Evolutionary conservation across 108 stramenopile species (phyloP), one percentile per base, ranked within the genome.

Genomic region (Poteriospumella lacustris): DNA sequence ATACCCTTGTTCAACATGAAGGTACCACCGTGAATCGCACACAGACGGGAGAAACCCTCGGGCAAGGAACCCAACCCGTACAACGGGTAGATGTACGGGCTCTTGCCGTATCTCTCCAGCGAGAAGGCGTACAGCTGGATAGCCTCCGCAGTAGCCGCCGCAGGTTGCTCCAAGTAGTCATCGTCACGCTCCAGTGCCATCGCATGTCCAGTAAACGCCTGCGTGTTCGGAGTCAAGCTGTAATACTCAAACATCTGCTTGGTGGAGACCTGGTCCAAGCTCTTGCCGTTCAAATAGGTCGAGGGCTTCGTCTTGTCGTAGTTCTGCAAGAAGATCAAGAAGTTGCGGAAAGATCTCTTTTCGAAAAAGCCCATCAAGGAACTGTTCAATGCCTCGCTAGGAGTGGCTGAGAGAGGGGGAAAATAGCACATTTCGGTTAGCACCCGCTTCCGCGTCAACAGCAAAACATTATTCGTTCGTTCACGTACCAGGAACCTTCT

Each of bases 1-100:
- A 99, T 90, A 76, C 95, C 94, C 58, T 90, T 92, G 81, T 96
- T 93, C 56, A 99, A 91, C 96, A 99, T 99, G 86, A 99, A 97
- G 58, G 96, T 96, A 80, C 96, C 96, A 41, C 96, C 98, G 79
- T 97, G 93, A 78, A 99, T 93, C 39, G 98, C 98, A 80, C 95
- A 96, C 58, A 97, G 90, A 44, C 98, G 93, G 59, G 94, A 95
- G 82, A 99, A 99, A 58, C 95, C 95, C 86, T 99, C 98, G 19
- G 98, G 98, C 44, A 99, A 89, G 29, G 95, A 93, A 34, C 96
- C 95, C 64, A 99, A 89, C 58, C 98, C 98, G 79, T 97, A 99
- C 59, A 95, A 83, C 42, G 98, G 98, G 87, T 97, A 99, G 77
- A 99, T 94, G 90, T 96, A 99, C 12, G 98, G 98, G 60, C 89